Conservation (phyloP, 192 early-diverging fungal species). For the Lobosporangium transversale region DNA sequence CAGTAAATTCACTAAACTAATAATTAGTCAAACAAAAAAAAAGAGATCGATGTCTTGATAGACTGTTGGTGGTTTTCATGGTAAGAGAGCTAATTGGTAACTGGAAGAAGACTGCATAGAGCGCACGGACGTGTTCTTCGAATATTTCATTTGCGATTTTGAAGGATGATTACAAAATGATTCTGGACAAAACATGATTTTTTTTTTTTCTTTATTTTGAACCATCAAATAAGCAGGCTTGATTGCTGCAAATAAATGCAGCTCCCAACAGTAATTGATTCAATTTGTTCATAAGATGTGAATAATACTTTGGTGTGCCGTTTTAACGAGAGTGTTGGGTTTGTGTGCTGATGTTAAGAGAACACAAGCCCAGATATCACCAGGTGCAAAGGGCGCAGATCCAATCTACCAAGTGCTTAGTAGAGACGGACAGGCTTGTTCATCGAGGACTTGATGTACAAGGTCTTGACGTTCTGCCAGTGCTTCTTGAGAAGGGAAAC, state of each 20-base stretch:
- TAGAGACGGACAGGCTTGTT: conserved; percentile 92
- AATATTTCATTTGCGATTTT: too few relatives aligned
- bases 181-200: too few relatives aligned
- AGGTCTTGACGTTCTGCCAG: conserved; percentile 99
- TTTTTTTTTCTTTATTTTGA: conserved; percentile 52
- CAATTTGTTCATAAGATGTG: conserved; percentile 22
- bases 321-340: conserved; percentile 35
- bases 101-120: too few relatives aligned
- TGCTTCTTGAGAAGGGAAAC: conserved; percentile 98
- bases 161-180: too few relatives aligned
- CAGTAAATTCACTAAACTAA: too few relatives aligned
- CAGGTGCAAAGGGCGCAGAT: not conserved
- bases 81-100: too few relatives aligned
- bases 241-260: conserved; percentile 53
- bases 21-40: too few relatives aligned
- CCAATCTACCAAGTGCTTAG: conserved; percentile 56
- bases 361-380: conserved; percentile 1
- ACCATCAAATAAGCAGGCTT: conserved; percentile 58
- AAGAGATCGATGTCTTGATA: too few relatives aligned
- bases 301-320: conserved; percentile 58
- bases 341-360: not conserved
- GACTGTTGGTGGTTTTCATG: too few relatives aligned
- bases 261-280: conserved; percentile 56
- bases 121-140: too few relatives aligned
- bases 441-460: conserved; percentile 98